A percentile compares a stretch with the other conserved stretches of the same genome.
phyloP scores from a whole-genome alignment of 2,329 filamentous ascomycete genomes.

The Orbilia brochopaga region DNA sequence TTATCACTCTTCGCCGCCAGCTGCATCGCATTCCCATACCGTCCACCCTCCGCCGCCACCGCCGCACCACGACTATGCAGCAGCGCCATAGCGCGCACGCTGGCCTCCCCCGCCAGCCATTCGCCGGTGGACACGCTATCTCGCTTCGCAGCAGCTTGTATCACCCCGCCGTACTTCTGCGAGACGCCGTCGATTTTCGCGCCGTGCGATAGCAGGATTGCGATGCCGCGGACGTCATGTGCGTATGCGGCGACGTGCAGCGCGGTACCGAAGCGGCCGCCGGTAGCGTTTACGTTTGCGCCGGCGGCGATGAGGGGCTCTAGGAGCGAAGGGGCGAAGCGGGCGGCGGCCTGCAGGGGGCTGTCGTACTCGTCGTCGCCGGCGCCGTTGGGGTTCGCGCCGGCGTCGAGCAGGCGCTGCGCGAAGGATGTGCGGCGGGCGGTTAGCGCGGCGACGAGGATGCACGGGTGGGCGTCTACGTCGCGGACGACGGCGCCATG shows the following conservation, averaged over 20 bases:
- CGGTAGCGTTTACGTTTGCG: slow-evolving; percentile 31
- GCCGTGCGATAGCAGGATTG: slow-evolving; percentile 22
- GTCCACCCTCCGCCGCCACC: slow-evolving; percentile 7
- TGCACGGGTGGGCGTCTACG: background rate
- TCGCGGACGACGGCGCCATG: slow-evolving; percentile 17
- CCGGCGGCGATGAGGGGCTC: slow-evolving; percentile 27
- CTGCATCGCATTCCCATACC: slow-evolving; percentile 27
- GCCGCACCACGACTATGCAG: slow-evolving; percentile 27
- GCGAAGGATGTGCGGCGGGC: background rate
- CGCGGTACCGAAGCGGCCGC: slow-evolving; percentile 22
- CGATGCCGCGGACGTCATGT: slow-evolving; percentile 2
- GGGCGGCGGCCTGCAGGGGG: slow-evolving; percentile 24
- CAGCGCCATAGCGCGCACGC: slow-evolving; percentile 27
- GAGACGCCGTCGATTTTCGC: slow-evolving; percentile 18
- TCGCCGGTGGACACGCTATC: slow-evolving; percentile 5
- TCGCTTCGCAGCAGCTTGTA: slow-evolving; percentile 24
- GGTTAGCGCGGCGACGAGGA: slow-evolving; percentile 1
- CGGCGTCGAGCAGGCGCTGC: slow-evolving; percentile 14
- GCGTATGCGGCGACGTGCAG: slow-evolving; percentile 23
- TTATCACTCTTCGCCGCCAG: slow-evolving; percentile 22
- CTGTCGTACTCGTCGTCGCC: slow-evolving; percentile 14
- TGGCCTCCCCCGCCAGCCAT: slow-evolving; percentile 12
- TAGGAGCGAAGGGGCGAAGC: background rate
- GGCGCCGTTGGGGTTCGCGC: slow-evolving; percentile 29
- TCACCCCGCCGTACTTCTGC: slow-evolving; percentile 26